These are phyloP conservation scores for Scheffersomyces cryptocercus DNA, from an alignment of 1,139 yeast species.

Conservation along the genomic window DNA sequence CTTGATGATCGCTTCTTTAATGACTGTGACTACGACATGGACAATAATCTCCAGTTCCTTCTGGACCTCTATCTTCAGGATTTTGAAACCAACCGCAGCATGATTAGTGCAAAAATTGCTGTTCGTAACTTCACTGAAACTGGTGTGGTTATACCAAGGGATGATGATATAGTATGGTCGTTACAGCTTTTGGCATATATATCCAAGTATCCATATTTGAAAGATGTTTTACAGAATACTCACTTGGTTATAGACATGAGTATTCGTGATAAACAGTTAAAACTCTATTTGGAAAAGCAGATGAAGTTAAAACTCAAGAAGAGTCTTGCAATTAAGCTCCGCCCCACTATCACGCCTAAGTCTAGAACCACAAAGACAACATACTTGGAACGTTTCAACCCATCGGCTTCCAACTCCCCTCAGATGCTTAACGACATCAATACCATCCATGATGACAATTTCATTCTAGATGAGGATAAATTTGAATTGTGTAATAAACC, in stretches of 20 bases:
- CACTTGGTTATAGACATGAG: constrained; percentile 60
- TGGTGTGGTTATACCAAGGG: constrained; percentile 81
- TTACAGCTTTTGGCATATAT: constrained; percentile 88
- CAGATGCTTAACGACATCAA: constrained; percentile 40
- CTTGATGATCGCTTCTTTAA: constrained; percentile 33
- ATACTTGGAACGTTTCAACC: constrained; percentile 30
- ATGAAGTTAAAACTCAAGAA: constrained; percentile 36
- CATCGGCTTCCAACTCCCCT: constrained; percentile 45
- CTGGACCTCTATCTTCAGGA: constrained; percentile 45
- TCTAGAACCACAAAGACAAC: constrained; percentile 26
- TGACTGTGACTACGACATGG: constrained; percentile 46
- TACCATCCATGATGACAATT: constrained; percentile 33
- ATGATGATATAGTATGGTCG: constrained; percentile 93
- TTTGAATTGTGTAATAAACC: constrained; percentile 26
- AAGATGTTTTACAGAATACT: constrained; percentile 71
- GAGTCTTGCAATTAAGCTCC: constrained; percentile 26
- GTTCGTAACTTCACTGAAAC: constrained; percentile 69
- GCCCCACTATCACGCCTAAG: constrained; percentile 40
- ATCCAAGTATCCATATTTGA: constrained; percentile 83
- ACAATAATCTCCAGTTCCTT: constrained; percentile 42
- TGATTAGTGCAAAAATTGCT: constrained; percentile 33
- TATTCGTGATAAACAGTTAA: constrained; percentile 46
- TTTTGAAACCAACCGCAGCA: constrained; percentile 27
- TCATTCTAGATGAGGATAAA: constrained; percentile 38
- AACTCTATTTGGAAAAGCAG: constrained; percentile 39